These are phyloP conservation scores for Pulveroboletus sp. DNA, from an alignment of 768 basidiomycete genomes.

Conservation along the genomic window DNA sequence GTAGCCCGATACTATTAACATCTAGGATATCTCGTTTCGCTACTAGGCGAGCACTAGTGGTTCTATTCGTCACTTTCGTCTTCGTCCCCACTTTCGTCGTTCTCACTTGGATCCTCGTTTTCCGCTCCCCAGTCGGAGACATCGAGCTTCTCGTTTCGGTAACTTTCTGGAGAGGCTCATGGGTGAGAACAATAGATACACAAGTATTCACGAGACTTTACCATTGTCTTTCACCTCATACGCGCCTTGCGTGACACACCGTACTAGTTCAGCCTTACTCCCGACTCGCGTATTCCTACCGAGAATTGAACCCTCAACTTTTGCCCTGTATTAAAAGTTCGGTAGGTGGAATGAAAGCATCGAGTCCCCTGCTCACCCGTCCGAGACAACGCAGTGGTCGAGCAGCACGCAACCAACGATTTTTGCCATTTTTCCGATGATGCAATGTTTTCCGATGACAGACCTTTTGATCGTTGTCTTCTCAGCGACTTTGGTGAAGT, in stretches of 20 bases:
- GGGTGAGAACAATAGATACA: neutral
- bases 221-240: slow-evolving; percentile 68
- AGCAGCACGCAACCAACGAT: slow-evolving; percentile 78
- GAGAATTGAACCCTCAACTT: slow-evolving; percentile 71
- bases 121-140: slow-evolving; percentile 50
- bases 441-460: slow-evolving; percentile 76
- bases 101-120: slow-evolving; percentile 24
- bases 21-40: neutral
- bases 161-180: slow-evolving; percentile 37
- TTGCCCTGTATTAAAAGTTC: slow-evolving; percentile 45
- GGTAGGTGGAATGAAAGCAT: neutral
- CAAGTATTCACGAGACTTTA: slow-evolving; percentile 23
- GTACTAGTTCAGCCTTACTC: slow-evolving; percentile 57
- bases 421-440: slow-evolving; percentile 80
- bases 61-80: slow-evolving; percentile 12
- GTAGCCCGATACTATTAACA: slow-evolving; percentile 7
- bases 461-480: slow-evolving; percentile 75
- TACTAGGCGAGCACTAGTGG: neutral
- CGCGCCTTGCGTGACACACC: slow-evolving; percentile 72
- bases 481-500: slow-evolving; percentile 79
- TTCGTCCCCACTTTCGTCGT: slow-evolving; percentile 17
- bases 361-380: slow-evolving; percentile 51
- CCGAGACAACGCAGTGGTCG: slow-evolving; percentile 84
- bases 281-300: slow-evolving; percentile 74
- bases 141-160: slow-evolving; percentile 54